phyloP scores from a whole-genome alignment of 179 eudicot species.

The Spergularia azorica region DNA sequence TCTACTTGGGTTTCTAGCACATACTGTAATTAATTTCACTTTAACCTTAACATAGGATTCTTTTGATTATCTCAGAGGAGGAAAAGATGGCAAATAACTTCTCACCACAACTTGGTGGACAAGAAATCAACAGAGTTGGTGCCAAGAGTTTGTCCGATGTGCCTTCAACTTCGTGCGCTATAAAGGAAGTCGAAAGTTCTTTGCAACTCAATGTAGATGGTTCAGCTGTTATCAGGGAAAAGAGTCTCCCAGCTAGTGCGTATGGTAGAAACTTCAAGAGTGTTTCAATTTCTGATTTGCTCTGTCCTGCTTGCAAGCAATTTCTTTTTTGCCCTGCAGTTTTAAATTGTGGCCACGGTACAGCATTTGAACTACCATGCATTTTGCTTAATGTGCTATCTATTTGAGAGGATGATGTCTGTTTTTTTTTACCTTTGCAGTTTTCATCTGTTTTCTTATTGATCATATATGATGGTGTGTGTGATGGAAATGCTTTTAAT shows the following conservation, averaged over 20 bases:
- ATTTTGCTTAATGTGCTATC: background rate
- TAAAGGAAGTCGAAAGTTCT: conserved; percentile 16
- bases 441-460: background rate
- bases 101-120: conserved; percentile 56
- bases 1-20: background rate
- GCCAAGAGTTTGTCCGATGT: conserved; percentile 8
- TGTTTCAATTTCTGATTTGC: conserved; percentile 46
- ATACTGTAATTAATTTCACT: background rate
- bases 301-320: conserved; percentile 60
- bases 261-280: conserved; percentile 21
- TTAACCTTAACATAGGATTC: conserved; percentile 7
- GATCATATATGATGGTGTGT: background rate
- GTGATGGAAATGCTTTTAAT: background rate
- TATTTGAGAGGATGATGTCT: background rate
- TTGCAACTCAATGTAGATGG: conserved; percentile 15
- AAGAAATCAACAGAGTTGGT: conserved; percentile 18
- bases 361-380: conserved; percentile 8
- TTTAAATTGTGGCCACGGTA: conserved; percentile 94
- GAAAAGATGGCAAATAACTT: conserved; percentile 42
- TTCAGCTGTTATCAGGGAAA: conserved; percentile 22
- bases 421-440: background rate
- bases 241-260: conserved; percentile 6
- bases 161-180: conserved; percentile 22
- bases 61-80: conserved; percentile 45
- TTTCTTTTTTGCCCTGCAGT: conserved; percentile 67